A percentile compares a stretch with the other conserved stretches of the same genome.
Evolutionary conservation across 129 eudicot genomes (phyloP).

Genomic region (Centrapalus pauciflorus): DNA sequence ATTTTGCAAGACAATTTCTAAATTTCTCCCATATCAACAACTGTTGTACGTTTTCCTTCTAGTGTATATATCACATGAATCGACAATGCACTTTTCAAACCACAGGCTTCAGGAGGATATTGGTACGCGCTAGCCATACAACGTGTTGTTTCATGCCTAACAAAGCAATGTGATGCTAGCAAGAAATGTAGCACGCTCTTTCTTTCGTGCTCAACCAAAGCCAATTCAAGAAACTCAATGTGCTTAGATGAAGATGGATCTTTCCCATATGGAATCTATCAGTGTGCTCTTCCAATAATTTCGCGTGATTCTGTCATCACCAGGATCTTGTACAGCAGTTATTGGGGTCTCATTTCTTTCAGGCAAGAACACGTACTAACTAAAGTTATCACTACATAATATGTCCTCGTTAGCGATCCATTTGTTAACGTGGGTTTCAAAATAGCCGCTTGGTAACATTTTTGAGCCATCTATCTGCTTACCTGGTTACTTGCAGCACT

Average conservation of each 20-base stretch:
- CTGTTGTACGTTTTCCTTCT: too few species aligned
- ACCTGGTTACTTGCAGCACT: constrained; percentile 30
- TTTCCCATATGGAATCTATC: constrained; percentile 46
- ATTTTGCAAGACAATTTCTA: too few species aligned
- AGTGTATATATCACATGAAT: background rate
- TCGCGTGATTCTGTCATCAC: constrained; percentile 22
- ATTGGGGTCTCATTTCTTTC: constrained; percentile 49
- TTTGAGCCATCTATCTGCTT: background rate
- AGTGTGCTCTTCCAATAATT: constrained; percentile 40
- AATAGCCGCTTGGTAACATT: too few species aligned
- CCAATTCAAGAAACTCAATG: constrained; percentile 21
- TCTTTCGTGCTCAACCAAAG: constrained; percentile 32
- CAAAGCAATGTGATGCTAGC: constrained; percentile 29
- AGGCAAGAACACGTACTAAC: constrained; percentile 34
- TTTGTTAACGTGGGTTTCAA: too few species aligned
- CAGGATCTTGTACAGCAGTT: constrained; percentile 39
- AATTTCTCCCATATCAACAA: too few species aligned
- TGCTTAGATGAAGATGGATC: constrained; percentile 41
- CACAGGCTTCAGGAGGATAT: constrained; percentile 47
- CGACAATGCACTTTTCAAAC: background rate
- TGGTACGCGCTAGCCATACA: constrained; percentile 46
- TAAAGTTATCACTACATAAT: background rate
- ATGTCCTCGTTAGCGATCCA: too few species aligned
- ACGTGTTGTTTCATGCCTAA: constrained; percentile 39
- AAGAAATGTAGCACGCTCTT: constrained; percentile 21